These are phyloP conservation scores for Colletotrichum costaricense DNA, from an alignment of 2,329 filamentous ascomycete genomes.

Conservation along the genomic window DNA sequence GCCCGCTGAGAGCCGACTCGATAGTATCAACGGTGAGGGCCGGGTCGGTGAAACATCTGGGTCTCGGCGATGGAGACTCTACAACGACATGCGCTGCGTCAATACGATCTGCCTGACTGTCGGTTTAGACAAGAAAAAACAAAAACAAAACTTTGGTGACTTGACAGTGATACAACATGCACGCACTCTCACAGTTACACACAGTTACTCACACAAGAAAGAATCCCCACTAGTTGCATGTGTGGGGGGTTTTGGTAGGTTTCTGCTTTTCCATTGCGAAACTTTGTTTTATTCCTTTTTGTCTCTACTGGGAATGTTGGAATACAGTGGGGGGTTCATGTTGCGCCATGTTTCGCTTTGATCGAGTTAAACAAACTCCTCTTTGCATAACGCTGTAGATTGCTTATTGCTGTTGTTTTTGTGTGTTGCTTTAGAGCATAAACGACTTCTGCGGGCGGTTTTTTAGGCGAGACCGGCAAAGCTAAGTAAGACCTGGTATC, in stretches of 20 bases:
- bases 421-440: constrained; percentile 2
- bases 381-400: constrained; percentile 17
- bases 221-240: not conserved
- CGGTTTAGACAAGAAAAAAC: not conserved
- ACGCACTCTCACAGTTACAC: not conserved
- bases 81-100: not conserved
- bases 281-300: not conserved
- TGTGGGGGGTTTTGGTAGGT: not conserved
- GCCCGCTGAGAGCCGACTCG: not conserved
- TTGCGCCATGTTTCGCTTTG: constrained; percentile 6
- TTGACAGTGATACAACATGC: not conserved
- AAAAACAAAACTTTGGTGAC: not conserved
- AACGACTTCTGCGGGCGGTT: not conserved
- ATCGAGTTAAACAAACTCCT: not conserved
- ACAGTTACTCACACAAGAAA: not conserved
- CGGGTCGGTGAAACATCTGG: constrained; percentile 19
- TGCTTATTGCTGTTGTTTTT: constrained; percentile 1
- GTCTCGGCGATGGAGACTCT: constrained; percentile 11
- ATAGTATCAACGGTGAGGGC: not conserved
- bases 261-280: not conserved
- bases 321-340: not conserved
- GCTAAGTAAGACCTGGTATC: not conserved
- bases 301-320: not conserved
- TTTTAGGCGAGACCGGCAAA: not conserved
- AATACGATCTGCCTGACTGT: not conserved